A percentile compares a stretch with the other conserved stretches of the same genome.
Conservation (phyloP, 257 asterid genomes). For the Solanum appendiculatum region DNA sequence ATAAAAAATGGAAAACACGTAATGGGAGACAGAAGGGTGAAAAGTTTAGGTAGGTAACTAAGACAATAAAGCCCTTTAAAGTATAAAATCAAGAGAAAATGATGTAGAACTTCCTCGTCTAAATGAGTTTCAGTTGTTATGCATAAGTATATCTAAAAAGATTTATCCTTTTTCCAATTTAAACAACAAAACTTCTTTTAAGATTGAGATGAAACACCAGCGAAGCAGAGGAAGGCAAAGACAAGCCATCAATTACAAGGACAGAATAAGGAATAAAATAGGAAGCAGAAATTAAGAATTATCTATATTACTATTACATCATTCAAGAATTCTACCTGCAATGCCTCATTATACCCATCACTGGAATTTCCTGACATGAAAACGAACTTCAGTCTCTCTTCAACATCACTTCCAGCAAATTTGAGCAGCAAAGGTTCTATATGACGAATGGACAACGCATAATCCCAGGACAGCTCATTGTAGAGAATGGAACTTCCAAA, state of each 20-base stretch:
- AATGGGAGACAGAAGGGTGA: neutral
- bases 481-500: constrained; percentile 85
- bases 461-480: constrained; percentile 73
- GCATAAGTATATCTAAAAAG: neutral
- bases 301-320: neutral
- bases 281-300: neutral
- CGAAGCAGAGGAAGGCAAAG: neutral
- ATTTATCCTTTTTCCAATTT: neutral
- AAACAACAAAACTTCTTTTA: neutral
- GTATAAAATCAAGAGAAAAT: neutral
- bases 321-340: constrained; percentile 46
- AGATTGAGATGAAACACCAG: neutral
- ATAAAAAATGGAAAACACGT: neutral
- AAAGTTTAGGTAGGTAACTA: neutral
- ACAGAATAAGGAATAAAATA: neutral
- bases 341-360: constrained; percentile 55
- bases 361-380: constrained; percentile 86
- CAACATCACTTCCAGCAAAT: constrained; percentile 53
- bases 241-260: neutral
- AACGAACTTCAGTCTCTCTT: constrained; percentile 49
- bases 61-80: neutral
- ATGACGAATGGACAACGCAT: constrained; percentile 64
- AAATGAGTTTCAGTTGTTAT: neutral
- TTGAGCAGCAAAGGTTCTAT: constrained; percentile 68
- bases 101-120: neutral